Evolutionary conservation across 192 early-diverging fungal species (phyloP).

Genomic region (Umbelopsis vinacea): DNA sequence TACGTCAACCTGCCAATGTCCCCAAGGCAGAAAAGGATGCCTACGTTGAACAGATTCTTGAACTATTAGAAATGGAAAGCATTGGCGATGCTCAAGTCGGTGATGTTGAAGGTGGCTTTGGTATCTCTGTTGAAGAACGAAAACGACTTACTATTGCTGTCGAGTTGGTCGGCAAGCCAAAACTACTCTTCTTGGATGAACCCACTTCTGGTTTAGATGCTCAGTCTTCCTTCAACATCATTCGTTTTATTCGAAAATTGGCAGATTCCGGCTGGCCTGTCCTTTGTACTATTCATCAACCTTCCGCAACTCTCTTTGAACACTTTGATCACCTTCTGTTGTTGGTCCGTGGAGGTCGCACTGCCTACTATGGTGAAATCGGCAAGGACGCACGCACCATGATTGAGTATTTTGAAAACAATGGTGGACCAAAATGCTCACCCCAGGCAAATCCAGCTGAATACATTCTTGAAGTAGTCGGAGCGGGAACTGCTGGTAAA

Average conservation of each 20-base stretch:
- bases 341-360: slow-evolving; percentile 76
- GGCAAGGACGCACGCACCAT: slow-evolving; percentile 67
- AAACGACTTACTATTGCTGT: slow-evolving; percentile 86
- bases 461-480: slow-evolving; percentile 84
- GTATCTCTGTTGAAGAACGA: slow-evolving; percentile 89
- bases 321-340: slow-evolving; percentile 85
- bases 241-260: slow-evolving; percentile 72
- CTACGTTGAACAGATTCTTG: slow-evolving; percentile 77
- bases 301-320: slow-evolving; percentile 78
- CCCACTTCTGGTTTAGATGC: slow-evolving; percentile 86
- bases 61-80: slow-evolving; percentile 72
- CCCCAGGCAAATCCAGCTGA: slow-evolving; percentile 80
- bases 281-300: slow-evolving; percentile 87
- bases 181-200: slow-evolving; percentile 86
- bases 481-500: slow-evolving; percentile 52
- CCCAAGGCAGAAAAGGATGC: slow-evolving; percentile 64
- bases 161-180: slow-evolving; percentile 79
- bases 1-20: slow-evolving; percentile 72
- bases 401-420: slow-evolving; percentile 73
- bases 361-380: slow-evolving; percentile 83
- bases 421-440: slow-evolving; percentile 71
- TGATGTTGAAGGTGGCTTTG: slow-evolving; percentile 65
- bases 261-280: slow-evolving; percentile 70
- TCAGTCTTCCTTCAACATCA: slow-evolving; percentile 77
- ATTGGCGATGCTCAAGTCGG: slow-evolving; percentile 80